Evolutionary conservation across 2,329 filamentous ascomycete genomes (phyloP), one percentile per base, ranked within the genome.

Genomic region (Metarhizium guizhouense): DNA sequence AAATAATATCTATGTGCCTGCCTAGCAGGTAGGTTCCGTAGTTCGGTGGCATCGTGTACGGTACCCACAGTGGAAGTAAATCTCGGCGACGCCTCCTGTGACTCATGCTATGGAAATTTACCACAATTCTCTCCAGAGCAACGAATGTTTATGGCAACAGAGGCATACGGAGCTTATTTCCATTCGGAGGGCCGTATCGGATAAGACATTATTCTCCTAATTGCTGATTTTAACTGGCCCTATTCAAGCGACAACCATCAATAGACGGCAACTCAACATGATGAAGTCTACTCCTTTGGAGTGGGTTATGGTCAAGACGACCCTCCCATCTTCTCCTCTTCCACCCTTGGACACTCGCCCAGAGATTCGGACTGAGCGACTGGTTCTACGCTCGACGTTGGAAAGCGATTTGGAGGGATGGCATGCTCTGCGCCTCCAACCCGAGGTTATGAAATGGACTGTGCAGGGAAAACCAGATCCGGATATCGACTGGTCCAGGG

Each of bases 381-480:
- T 88, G 20, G 63, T 81, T 30, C 67, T 87, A 53, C 74, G 83
- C 16, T 77, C 79, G 2, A 67, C 81, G 43, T 62, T 63, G 1
- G 66, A 74, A 18, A 69, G 74, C 3, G 83, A 88, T 65, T 69
- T 80, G 2, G 67, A 71, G 1, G 76, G 71, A 6, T 58, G 84
- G 16, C 71, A 81, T 59, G 68, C 68, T 25, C 70, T 88, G 54
- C 80, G 84, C 29, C 73, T 72, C 14, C 74, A 84, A 64, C 74
- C 76, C 4, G 81, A 84, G 60, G 80, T 85, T 50, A 88, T 88
- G 85, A 67, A 67, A 54, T 84, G 78, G 74, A 84, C 83, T 54
- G 54, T 58, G 3, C 60, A 64, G 59, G 76, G 74, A 56, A 55
- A 61, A 8, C 60, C 70, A 8, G 78, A 85, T 67, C 58, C 62